Evolutionary conservation across 257 asterid genomes (phyloP).

Genomic region (Nicotiana noctiflora): DNA sequence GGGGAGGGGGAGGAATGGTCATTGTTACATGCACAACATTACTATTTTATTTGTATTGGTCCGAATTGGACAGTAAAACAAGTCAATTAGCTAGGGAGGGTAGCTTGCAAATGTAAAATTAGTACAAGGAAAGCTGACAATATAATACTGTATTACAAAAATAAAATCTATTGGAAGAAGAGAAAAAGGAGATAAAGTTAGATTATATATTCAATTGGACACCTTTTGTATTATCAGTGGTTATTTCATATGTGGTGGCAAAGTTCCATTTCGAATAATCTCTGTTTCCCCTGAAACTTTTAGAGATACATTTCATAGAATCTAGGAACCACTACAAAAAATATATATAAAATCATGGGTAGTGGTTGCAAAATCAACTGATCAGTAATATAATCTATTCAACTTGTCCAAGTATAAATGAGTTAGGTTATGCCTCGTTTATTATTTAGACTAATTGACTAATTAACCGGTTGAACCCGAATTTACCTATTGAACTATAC

Average conservation of each 20-base stretch:
- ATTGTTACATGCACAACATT: too few species aligned
- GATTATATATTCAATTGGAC: not conserved
- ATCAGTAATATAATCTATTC: too few species aligned
- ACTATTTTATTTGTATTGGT: not conserved
- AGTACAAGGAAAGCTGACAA: not conserved
- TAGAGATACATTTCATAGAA: not conserved
- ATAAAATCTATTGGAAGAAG: not conserved
- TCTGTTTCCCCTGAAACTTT: not conserved
- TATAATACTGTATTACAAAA: not conserved
- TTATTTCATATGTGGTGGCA: not conserved
- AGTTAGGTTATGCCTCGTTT: too few species aligned
- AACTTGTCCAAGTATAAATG: too few species aligned
- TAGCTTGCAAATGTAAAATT: not conserved
- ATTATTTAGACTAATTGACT: too few species aligned
- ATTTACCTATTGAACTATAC: too few species aligned
- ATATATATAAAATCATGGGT: too few species aligned
- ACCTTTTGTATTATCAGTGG: not conserved
- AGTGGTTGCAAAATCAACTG: too few species aligned
- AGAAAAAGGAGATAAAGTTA: too few species aligned
- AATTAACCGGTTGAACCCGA: too few species aligned
- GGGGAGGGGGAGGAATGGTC: too few species aligned
- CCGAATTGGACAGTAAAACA: not conserved
- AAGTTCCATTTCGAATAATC: not conserved
- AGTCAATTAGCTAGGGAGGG: not conserved
- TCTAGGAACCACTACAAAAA: not conserved